Conservation (phyloP, 768 basidiomycete genomes). For the Xanthoconium purpureum region DNA sequence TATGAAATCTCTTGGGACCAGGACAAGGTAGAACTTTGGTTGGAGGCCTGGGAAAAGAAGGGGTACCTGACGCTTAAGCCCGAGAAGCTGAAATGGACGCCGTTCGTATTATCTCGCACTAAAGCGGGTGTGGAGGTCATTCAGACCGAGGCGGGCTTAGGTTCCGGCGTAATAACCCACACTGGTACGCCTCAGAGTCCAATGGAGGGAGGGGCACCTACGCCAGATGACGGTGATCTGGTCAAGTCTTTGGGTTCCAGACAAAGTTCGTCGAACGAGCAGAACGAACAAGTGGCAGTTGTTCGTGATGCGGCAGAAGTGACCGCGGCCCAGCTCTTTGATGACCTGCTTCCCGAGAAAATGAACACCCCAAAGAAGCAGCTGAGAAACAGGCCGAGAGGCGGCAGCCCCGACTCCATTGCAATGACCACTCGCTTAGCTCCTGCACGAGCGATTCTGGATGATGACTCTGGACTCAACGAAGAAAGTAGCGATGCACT, state of each 20-base stretch:
- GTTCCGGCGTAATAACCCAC: constrained; percentile 8
- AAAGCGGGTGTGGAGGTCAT: constrained; percentile 28
- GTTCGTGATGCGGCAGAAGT: constrained; percentile 9
- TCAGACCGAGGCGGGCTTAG: constrained; percentile 18
- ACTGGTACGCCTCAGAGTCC: constrained; percentile 15
- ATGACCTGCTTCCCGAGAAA: constrained; percentile 24
- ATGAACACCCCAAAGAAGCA: constrained; percentile 20
- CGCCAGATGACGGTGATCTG: constrained; percentile 14
- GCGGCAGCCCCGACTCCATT: constrained; percentile 13
- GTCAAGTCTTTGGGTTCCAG: constrained; percentile 17
- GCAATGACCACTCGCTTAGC: constrained; percentile 17
- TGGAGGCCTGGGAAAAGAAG: constrained; percentile 72
- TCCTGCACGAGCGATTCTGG: constrained; percentile 19
- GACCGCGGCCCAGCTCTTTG: constrained; percentile 32
- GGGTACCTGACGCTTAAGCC: constrained; percentile 74
- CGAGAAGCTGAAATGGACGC: constrained; percentile 92
- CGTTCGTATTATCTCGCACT: constrained; percentile 69
- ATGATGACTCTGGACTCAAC: constrained; percentile 5
- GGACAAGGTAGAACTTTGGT: constrained; percentile 58
- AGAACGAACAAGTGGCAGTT: constrained; percentile 9
- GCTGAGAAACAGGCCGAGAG: constrained; percentile 13
- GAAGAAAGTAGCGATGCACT: constrained; percentile 8
- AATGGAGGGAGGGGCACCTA: constrained; percentile 24
- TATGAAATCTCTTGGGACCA: constrained; percentile 79
- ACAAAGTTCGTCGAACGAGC: constrained; percentile 12